These are phyloP conservation scores for Castanopsis chinensis DNA, from an alignment of 306 rosid genomes.

Conservation along the genomic window DNA sequence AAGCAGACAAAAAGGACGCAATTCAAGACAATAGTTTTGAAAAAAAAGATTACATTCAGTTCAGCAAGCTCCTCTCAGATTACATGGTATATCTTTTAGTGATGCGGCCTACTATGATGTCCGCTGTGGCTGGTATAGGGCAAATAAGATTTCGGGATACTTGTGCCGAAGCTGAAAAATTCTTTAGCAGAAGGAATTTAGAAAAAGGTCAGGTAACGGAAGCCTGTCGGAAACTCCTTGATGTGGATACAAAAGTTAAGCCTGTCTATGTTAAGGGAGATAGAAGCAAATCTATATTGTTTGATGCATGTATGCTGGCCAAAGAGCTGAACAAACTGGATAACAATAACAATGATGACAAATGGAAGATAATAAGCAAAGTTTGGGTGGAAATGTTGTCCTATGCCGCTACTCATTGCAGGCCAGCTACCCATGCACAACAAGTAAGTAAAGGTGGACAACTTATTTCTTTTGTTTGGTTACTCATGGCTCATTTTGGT, in stretches of 20 bases:
- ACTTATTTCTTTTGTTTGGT: too few relatives aligned
- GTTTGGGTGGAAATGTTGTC: constrained; percentile 37
- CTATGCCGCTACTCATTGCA: constrained; percentile 18
- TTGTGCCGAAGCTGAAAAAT: constrained; percentile 9
- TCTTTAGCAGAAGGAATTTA: not conserved
- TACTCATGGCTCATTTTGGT: too few relatives aligned
- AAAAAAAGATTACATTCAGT: not conserved
- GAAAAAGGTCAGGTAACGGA: not conserved
- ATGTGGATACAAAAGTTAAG: not conserved
- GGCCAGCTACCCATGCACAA: not conserved
- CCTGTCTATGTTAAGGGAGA: constrained; percentile 8
- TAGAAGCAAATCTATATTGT: constrained; percentile 14
- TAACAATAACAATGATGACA: not conserved
- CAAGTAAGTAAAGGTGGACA: too few relatives aligned
- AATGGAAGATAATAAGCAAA: constrained; percentile 21
- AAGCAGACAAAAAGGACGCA: too few relatives aligned
- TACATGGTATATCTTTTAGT: constrained; percentile 16
- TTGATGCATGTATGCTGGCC: constrained; percentile 13
- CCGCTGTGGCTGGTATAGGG: constrained; percentile 5
- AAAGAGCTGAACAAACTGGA: not conserved
- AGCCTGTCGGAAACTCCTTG: not conserved
- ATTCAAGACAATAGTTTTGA: too few relatives aligned
- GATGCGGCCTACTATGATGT: not conserved
- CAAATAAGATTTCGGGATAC: constrained; percentile 13
- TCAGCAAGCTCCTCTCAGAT: constrained; percentile 10